Conservation (phyloP, 805 yeast genomes). For the Hanseniaspora lachancei region DNA sequence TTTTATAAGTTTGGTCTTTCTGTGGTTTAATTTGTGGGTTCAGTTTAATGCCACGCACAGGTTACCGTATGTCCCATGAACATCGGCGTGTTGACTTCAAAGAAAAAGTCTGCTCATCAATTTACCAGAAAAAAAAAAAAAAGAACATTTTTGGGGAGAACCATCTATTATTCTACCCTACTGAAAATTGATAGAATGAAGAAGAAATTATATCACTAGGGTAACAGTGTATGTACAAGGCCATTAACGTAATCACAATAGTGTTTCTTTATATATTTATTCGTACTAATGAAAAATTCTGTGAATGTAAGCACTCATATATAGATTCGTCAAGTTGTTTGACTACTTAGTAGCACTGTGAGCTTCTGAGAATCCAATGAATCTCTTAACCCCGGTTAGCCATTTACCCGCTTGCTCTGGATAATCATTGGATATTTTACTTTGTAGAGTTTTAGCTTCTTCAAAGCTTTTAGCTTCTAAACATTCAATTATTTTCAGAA, state of each 20-base stretch:
- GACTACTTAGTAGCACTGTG: background rate
- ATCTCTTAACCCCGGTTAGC: constrained; percentile 82
- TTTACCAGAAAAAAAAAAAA: background rate
- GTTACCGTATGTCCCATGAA: no score
- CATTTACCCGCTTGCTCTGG: constrained; percentile 76
- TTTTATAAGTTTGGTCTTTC: no score
- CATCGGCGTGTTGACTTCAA: no score
- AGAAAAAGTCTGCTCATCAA: background rate
- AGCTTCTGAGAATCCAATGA: constrained; percentile 61
- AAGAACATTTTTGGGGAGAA: background rate
- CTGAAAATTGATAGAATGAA: background rate
- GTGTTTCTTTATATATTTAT: background rate
- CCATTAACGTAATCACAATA: background rate
- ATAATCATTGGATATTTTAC: constrained; percentile 48
- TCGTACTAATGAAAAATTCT: background rate
- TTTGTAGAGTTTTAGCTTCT: constrained; percentile 44
- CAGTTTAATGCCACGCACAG: no score
- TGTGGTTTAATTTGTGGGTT: no score
- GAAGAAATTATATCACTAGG: background rate
- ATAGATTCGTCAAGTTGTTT: background rate
- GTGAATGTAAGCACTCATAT: background rate
- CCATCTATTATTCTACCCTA: background rate
- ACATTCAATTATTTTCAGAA: constrained; percentile 39
- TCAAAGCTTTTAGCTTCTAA: constrained; percentile 43
- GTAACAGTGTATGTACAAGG: background rate